phyloP scores from a whole-genome alignment of 208 protist genomes.

The Trypanosoma conorhini region DNA sequence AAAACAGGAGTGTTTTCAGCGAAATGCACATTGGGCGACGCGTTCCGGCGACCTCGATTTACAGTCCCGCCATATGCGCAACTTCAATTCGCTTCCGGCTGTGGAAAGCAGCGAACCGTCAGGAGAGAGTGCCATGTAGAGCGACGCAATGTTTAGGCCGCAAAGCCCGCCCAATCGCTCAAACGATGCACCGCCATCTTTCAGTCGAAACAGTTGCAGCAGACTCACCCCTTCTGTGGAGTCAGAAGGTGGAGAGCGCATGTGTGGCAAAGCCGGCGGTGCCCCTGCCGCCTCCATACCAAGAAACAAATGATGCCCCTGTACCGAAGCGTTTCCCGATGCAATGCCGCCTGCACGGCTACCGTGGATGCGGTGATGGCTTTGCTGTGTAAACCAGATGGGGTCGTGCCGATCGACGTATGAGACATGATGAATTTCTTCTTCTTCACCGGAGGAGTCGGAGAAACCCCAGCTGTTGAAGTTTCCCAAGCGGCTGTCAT shows the following conservation, averaged over 20 bases:
- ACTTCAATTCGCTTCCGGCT: conserved; percentile 17
- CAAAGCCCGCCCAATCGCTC: conserved; percentile 11
- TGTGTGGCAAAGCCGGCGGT: conserved; percentile 1
- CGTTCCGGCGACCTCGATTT: background rate
- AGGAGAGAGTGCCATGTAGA: conserved; percentile 26
- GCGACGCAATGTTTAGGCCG: background rate
- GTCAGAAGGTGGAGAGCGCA: background rate
- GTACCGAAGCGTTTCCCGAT: background rate
- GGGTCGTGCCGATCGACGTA: conserved; percentile 24
- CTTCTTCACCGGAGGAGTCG: conserved; percentile 27
- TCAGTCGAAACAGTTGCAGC: conserved; percentile 25
- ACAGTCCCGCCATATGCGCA: conserved; percentile 29
- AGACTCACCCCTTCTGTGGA: background rate
- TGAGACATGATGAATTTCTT: background rate
- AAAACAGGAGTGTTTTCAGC: conserved; percentile 10
- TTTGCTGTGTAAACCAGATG: background rate
- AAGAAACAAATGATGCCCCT: conserved; percentile 6
- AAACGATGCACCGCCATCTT: conserved; percentile 14
- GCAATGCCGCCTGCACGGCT: background rate
- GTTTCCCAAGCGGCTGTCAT: conserved; percentile 4
- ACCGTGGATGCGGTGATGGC: background rate
- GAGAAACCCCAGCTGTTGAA: background rate
- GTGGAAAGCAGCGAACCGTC: conserved; percentile 19
- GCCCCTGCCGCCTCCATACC: conserved; percentile 2
- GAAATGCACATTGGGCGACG: conserved; percentile 15